Conservation (phyloP, 2,329 filamentous ascomycete genomes). For the Paraphoma sp. region DNA sequence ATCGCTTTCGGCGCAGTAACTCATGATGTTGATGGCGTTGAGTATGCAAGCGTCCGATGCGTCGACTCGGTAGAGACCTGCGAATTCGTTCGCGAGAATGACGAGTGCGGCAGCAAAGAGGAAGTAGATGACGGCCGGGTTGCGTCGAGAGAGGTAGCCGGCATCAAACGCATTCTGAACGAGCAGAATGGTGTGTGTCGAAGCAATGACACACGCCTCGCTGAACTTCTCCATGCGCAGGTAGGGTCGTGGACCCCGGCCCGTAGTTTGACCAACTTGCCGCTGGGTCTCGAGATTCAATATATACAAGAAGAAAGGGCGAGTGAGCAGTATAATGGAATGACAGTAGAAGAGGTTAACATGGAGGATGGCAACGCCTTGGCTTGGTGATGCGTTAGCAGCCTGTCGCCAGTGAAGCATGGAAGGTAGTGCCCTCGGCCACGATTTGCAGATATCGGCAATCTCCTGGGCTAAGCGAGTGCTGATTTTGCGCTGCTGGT, state of each 20-base stretch:
- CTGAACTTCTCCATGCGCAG: conserved; percentile 57
- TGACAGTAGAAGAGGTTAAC: conserved; percentile 68
- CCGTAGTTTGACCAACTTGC: conserved; percentile 35
- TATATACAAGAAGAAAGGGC: conserved; percentile 69
- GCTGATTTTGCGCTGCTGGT: conserved; percentile 66
- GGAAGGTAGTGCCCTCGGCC: conserved; percentile 58
- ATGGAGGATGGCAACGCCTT: conserved; percentile 67
- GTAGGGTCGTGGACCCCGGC: conserved; percentile 34
- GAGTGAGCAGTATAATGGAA: conserved; percentile 67
- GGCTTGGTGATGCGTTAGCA: conserved; percentile 52
- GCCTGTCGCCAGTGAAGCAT: conserved; percentile 61
- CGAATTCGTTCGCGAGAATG: conserved; percentile 50
- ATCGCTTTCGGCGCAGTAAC: conserved; percentile 50
- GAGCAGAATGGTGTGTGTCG: conserved; percentile 49
- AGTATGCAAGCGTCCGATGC: conserved; percentile 45
- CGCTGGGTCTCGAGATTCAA: conserved; percentile 55
- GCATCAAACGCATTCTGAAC: conserved; percentile 51
- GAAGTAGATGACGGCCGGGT: conserved; percentile 51
- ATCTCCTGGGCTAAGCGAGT: conserved; percentile 65
- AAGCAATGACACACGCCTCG: conserved; percentile 52
- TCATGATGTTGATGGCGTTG: conserved; percentile 49
- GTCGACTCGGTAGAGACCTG: conserved; percentile 41
- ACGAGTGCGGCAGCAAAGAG: conserved; percentile 51
- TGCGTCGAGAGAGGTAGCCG: conserved; percentile 48
- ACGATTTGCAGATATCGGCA: conserved; percentile 59